These are phyloP conservation scores for Celoporthe dispersa DNA, from an alignment of 2,329 filamentous ascomycete genomes.

Conservation along the genomic window DNA sequence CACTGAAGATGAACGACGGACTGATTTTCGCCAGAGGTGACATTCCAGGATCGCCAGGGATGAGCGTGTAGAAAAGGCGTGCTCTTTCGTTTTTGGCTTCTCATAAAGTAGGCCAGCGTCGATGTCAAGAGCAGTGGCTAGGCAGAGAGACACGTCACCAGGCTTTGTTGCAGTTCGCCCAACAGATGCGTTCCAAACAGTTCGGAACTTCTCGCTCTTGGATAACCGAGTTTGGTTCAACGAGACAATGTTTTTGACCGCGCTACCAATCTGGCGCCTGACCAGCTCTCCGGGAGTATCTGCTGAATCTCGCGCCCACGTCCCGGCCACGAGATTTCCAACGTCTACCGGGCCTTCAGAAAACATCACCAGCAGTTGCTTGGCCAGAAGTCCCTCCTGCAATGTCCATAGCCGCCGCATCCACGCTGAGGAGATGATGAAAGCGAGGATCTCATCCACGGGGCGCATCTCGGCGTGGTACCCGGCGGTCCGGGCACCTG, in stretches of 20 bases:
- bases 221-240: too few relatives aligned
- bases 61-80: too few relatives aligned
- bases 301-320: neutral
- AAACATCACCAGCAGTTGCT: conserved; percentile 2
- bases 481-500: neutral
- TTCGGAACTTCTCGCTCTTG: too few relatives aligned
- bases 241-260: too few relatives aligned
- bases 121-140: neutral
- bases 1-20: conserved; percentile 7
- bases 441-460: too few relatives aligned
- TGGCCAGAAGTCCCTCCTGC: conserved; percentile 11
- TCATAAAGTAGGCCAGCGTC: conserved; percentile 8
- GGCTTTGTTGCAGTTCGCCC: neutral
- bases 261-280: neutral
- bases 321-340: neutral
- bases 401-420: conserved; percentile 14
- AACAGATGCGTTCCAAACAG: too few relatives aligned
- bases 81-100: neutral
- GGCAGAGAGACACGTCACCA: conserved; percentile 7
- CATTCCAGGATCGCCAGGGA: too few relatives aligned
- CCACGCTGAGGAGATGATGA: conserved; percentile 8
- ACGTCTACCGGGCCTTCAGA: neutral
- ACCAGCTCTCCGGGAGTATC: neutral
- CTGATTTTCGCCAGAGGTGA: conserved; percentile 5
- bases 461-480: neutral